Evolutionary conservation across 108 stramenopile species (phyloP).

Genomic region (Discostella pseudostelligera): DNA sequence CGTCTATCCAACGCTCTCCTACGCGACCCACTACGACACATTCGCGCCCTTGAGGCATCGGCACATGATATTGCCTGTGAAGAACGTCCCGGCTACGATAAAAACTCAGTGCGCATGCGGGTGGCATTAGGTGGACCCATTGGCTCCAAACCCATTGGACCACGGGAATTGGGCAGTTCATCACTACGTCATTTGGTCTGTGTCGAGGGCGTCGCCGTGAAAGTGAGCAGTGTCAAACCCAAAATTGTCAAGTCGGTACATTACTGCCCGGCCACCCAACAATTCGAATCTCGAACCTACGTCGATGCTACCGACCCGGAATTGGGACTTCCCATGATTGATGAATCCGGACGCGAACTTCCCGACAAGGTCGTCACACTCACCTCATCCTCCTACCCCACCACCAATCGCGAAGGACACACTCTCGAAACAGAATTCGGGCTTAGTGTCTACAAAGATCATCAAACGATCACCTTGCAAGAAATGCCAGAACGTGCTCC

Average conservation of each 20-base stretch:
- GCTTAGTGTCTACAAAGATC: slow-evolving; percentile 92
- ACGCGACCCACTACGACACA: slow-evolving; percentile 72
- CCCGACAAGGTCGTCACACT: slow-evolving; percentile 73
- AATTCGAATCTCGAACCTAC: slow-evolving; percentile 81
- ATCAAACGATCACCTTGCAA: slow-evolving; percentile 95
- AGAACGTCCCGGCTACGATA: slow-evolving; percentile 71
- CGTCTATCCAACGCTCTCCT: slow-evolving; percentile 54
- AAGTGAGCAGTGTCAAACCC: slow-evolving; percentile 78
- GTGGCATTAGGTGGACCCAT: slow-evolving; percentile 78
- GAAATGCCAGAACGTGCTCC: slow-evolving; percentile 97
- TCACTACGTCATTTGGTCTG: slow-evolving; percentile 84
- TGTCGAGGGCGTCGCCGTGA: slow-evolving; percentile 98
- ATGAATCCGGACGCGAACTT: slow-evolving; percentile 69
- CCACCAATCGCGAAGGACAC: slow-evolving; percentile 88
- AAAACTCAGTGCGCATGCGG: slow-evolving; percentile 48
- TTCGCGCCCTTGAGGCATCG: slow-evolving; percentile 77
- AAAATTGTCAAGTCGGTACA: slow-evolving; percentile 97
- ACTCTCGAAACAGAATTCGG: slow-evolving; percentile 97
- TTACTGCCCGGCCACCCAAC: slow-evolving; percentile 90
- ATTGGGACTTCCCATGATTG: slow-evolving; percentile 79
- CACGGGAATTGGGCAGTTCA: slow-evolving; percentile 65
- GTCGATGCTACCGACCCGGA: slow-evolving; percentile 96
- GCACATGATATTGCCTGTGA: slow-evolving; percentile 73
- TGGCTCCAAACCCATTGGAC: slow-evolving; percentile 58
- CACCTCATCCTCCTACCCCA: slow-evolving; percentile 89